phyloP scores from a whole-genome alignment of 2,329 filamentous ascomycete species.

The Sphaerulina populicola region DNA sequence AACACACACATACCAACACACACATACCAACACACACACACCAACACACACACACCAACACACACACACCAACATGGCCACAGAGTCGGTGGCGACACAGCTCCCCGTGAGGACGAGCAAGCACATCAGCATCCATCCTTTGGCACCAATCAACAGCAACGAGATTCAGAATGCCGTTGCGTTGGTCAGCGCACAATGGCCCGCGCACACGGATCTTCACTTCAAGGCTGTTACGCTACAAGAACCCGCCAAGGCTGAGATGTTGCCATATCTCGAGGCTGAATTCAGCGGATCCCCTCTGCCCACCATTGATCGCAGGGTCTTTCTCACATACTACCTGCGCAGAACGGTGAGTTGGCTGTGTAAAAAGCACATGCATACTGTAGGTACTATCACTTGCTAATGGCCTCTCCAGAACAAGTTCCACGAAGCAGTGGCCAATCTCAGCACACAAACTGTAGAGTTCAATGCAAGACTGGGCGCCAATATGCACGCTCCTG shows the following conservation, averaged over 20 bases:
- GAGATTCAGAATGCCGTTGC: slow-evolving; percentile 49
- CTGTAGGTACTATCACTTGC: too few relatives aligned
- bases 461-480: slow-evolving; percentile 53
- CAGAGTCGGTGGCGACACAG: slow-evolving; percentile 16
- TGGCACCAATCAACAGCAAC: slow-evolving; percentile 50
- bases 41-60: not conserved
- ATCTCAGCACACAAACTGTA: slow-evolving; percentile 45
- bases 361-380: too few relatives aligned
- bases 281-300: slow-evolving; percentile 32
- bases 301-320: slow-evolving; percentile 43
- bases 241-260: slow-evolving; percentile 31
- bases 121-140: slow-evolving; percentile 42
- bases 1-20: too few relatives aligned
- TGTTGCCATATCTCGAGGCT: slow-evolving; percentile 29
- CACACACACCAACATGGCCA: slow-evolving; percentile 9
- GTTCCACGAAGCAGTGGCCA: slow-evolving; percentile 53
- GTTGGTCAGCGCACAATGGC: slow-evolving; percentile 49
- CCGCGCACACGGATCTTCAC: slow-evolving; percentile 47
- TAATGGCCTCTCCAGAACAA: slow-evolving; percentile 42
- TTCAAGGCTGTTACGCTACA: slow-evolving; percentile 55
- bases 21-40: too few relatives aligned
- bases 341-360: slow-evolving; percentile 49
- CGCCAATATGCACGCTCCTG: slow-evolving; percentile 49
- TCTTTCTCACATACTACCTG: slow-evolving; percentile 47
- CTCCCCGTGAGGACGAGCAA: slow-evolving; percentile 24